A percentile compares a stretch with the other conserved stretches of the same genome.
These are phyloP conservation scores for Amylostereum areolatum DNA, from an alignment of 1,284 basidiomycete genomes.

Conservation along the genomic window DNA sequence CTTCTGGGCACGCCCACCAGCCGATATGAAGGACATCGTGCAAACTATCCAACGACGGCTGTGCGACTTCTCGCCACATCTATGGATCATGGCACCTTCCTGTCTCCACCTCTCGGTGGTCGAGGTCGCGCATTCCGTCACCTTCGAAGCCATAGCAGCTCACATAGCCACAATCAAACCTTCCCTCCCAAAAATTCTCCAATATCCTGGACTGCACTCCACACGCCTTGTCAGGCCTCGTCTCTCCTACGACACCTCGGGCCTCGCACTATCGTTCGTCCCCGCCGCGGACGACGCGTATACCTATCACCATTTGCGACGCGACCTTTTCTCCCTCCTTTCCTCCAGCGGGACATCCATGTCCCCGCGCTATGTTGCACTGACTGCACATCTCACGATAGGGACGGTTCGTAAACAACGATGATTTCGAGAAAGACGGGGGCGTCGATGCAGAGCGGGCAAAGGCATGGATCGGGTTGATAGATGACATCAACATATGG, in stretches of 20 bases:
- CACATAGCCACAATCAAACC: not conserved
- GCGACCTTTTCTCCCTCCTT: not conserved
- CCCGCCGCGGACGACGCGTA: not conserved
- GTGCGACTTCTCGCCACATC: not conserved
- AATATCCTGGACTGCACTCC: not conserved
- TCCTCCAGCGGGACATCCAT: not conserved
- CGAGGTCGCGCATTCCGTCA: not conserved
- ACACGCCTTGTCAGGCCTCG: not conserved
- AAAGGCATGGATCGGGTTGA: not conserved
- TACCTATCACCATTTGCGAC: not conserved
- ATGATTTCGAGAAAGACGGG: not conserved
- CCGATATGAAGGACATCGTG: not conserved
- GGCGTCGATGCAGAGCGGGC: not conserved
- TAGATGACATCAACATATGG: not conserved
- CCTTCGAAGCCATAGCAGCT: not conserved
- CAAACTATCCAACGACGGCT: not conserved
- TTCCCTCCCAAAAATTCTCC: not conserved
- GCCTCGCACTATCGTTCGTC: not conserved
- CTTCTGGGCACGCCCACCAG: not conserved
- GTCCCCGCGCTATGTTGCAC: not conserved
- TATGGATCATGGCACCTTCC: not conserved
- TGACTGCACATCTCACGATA: not conserved
- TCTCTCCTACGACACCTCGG: not conserved
- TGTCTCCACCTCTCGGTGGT: not conserved
- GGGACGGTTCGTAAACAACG: not conserved